Conservation (phyloP, 176 grass and related monocot genomes). For the Saccharum officinarum region DNA sequence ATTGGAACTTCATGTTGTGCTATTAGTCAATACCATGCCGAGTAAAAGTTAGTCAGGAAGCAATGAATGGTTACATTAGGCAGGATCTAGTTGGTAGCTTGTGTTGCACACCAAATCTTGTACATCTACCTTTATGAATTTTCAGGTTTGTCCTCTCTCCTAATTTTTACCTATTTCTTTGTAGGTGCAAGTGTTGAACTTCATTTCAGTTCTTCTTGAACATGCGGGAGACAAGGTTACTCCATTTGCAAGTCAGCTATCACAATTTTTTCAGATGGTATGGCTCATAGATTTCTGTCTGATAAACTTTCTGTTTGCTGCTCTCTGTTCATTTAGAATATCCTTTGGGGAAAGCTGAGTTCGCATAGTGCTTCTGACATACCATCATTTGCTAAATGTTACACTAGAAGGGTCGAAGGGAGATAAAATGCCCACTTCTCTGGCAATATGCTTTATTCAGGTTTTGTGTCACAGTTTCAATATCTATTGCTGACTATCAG, state of each 20-base stretch:
- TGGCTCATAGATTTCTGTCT: neutral
- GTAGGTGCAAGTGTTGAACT: conserved; percentile 98
- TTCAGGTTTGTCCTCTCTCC: neutral
- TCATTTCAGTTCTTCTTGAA: conserved; percentile 94
- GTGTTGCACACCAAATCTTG: neutral
- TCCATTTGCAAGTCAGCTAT: conserved; percentile 87
- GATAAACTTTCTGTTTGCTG: conserved; percentile 7
- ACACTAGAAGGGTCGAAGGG: neutral
- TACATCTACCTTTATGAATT: neutral
- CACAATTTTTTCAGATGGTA: conserved; percentile 93
- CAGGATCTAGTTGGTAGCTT: neutral
- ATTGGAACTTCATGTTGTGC: conserved; percentile 20
- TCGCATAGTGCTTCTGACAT: conserved; percentile 10
- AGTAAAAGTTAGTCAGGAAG: conserved; percentile 11
- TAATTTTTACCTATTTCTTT: conserved; percentile 23
- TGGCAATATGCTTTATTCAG: conserved; percentile 4
- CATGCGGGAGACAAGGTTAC: conserved; percentile 87
- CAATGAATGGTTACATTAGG: neutral
- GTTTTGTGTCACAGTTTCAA: conserved; percentile 19
- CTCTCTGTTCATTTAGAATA: conserved; percentile 24
- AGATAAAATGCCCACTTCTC: neutral
- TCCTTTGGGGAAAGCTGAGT: neutral
- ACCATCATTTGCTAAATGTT: conserved; percentile 24
- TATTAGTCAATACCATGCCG: conserved; percentile 14
- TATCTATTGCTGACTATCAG: neutral